A percentile compares a stretch with the other conserved stretches of the same genome.
Conservation (phyloP, 495 filamentous ascomycete genomes). For the Cercophora scortea region DNA sequence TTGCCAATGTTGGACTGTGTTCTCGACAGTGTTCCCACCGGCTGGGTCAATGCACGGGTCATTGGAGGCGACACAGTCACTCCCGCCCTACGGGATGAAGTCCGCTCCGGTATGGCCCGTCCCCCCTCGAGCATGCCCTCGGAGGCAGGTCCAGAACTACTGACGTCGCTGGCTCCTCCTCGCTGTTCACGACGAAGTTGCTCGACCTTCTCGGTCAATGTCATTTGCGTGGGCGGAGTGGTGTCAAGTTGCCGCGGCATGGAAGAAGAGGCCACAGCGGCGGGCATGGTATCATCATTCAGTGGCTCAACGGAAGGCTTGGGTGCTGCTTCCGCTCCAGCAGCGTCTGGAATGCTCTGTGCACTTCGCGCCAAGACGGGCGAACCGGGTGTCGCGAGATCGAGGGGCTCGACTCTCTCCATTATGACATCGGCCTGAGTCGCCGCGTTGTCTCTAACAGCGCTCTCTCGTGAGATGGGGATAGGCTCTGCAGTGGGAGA, state of each 20-base stretch:
- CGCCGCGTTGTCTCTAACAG: conserved; percentile 8
- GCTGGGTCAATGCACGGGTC: conserved; percentile 64
- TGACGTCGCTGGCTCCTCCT: conserved; percentile 18
- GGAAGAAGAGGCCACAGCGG: not conserved
- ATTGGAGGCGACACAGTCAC: conserved; percentile 55
- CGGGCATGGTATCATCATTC: not conserved
- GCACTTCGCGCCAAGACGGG: conserved; percentile 8
- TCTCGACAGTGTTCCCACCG: conserved; percentile 31
- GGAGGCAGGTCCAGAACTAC: conserved; percentile 7
- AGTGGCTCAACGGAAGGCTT: conserved; percentile 5
- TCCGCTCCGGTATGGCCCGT: conserved; percentile 27
- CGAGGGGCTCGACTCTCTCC: conserved; percentile 60
- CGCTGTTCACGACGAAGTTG: conserved; percentile 37
- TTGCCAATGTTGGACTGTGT: conserved; percentile 24
- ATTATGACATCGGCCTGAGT: conserved; percentile 17
- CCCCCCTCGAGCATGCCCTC: conserved; percentile 6
- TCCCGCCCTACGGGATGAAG: conserved; percentile 32
- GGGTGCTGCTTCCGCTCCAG: not conserved
- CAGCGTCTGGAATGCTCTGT: conserved; percentile 6
- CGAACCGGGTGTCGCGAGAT: conserved; percentile 54
- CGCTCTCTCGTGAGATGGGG: conserved; percentile 8
- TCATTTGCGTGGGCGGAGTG: conserved; percentile 7
- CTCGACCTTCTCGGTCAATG: conserved; percentile 43
- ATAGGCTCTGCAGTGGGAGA: conserved; percentile 15
- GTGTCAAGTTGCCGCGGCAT: not conserved